Evolutionary conservation across 176 grass and related monocot genomes (phyloP), one percentile per base, ranked within the genome.

Genomic region (barley (Hordeum vulgare)): DNA sequence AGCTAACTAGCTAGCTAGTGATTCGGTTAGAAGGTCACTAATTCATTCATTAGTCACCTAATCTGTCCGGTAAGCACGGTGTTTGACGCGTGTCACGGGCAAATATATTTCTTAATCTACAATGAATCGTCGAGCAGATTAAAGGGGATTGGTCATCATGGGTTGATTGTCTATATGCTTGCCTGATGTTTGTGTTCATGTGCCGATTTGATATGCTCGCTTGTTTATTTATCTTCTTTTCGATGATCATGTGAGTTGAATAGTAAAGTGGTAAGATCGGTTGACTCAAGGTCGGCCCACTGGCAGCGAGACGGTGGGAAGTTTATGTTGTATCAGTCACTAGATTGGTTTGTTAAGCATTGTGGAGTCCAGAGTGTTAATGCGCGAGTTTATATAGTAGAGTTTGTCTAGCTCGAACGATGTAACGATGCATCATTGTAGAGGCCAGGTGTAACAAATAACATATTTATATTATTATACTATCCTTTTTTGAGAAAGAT

Each of bases 31-130:
- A 29, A 44, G 24, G 11, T 40, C 12, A 31, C 29, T 79, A 45
- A 11, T 9, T 64, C 15, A 23, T 49, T 60, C 6, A 82, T 74
- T 83, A 49, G 70, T 42, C 17, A 47, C 20, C 57, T 37, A 83
- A 83, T 63, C 58, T 0, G 39, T 71, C 66, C 0, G 27, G 11
- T 53, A 75, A 65, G 28, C 41, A 9, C 20, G 5, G 40, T 26
- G 58, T 26, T 25, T 75, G 81, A 28, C 81, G 29, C 81, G 28
- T 83, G 81, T 47, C 71, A 51, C 3, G 0, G 3, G 4, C 13
- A 37, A 65, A 84, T 76, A 15, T 65, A 20, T 54, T 75, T 25
- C 59, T 66, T 76, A 73, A 83, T 83, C 69, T 9, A 27, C 58
- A 75, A 3, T 12, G 57, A 28, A 74, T 74, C 69, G 2, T 74